A percentile compares a stretch with the other conserved stretches of the same genome.
These are phyloP conservation scores for Tothia fuscella DNA, from an alignment of 2,329 filamentous ascomycete genomes.

Conservation along the genomic window DNA sequence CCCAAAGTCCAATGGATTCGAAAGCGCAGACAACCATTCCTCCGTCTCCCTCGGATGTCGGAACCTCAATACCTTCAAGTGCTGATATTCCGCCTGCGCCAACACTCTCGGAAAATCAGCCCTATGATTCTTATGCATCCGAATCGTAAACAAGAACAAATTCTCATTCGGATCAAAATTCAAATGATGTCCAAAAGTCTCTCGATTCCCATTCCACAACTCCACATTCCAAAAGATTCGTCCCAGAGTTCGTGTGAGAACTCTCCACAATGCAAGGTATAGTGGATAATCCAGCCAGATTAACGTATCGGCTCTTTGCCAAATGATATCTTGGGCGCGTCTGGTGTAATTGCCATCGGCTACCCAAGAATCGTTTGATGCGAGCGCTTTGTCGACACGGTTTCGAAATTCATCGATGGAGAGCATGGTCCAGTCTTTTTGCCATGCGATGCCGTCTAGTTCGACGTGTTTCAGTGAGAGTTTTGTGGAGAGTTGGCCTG, in stretches of 20 bases:
- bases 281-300: conserved; percentile 10
- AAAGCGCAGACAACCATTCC: conserved; percentile 6
- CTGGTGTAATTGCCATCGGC: conserved; percentile 7
- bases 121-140: conserved; percentile 2
- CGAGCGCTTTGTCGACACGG: background rate
- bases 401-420: background rate
- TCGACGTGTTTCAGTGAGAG: conserved; percentile 1
- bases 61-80: conserved; percentile 8
- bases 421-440: background rate
- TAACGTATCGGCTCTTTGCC: conserved; percentile 1
- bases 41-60: conserved; percentile 1
- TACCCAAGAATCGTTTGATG: background rate
- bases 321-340: background rate
- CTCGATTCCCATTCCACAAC: conserved; percentile 11
- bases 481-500: background rate
- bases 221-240: conserved; percentile 8
- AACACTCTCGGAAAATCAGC: conserved; percentile 6
- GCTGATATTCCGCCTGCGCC: conserved; percentile 1
- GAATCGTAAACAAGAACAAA: conserved; percentile 1
- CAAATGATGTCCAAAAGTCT: conserved; percentile 1
- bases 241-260: conserved; percentile 1
- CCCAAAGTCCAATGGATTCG: no score
- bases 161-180: background rate
- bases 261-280: conserved; percentile 2
- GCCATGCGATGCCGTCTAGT: conserved; percentile 6